Base-by-base conservation (phyloP, 768 basidiomycete species). In the Trametes sanguinea region DNA sequence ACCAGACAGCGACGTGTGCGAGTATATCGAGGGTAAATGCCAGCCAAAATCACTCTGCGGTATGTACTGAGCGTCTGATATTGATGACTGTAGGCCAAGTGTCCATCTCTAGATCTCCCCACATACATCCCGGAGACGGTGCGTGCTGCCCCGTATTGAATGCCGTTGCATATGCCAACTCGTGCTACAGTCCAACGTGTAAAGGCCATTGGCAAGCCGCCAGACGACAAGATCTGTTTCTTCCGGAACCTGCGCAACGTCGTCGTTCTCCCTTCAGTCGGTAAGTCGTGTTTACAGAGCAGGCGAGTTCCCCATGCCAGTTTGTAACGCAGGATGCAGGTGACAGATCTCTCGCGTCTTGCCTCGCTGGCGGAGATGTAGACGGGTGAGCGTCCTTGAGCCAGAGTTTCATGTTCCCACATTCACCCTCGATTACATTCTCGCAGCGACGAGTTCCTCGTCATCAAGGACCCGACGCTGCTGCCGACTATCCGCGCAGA, bases 81-180 rank as follows among this genome's bases (percentile, higher is more conserved):
- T 22, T 22, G 22, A 22, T 22, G 22, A 22, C 22, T 22, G 22
- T 39, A 72, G 71, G 71, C 3, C 30, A 37, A 4, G 67, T 70
- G 8, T 60, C 62, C 39, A 84, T 93, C 57, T 88, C 85, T 6
- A 77, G 90, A 55, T 90, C 85, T 70, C 92, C 92, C 1, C 85
- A 89, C 10, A 81, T 83, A n/a, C 90, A 92, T 70, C 85, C 88
- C 4, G 91, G 91, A 13, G 91, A 92, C 67, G 84, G 90, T 85
- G 66, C 59, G 74, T 64, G 8, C 42, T 13, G 8, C 60, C 29
- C 43, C 29, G 27, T 3, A 42, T 14, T 13, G 13, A 16, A n/a
- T 22, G 13, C 22, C 22, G 22, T 22, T 22, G 22, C 22, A 22
- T 22, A 22, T 22, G 22, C 22, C 22, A 22, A 22, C 22, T 22